Base-by-base conservation (phyloP, 805 yeast genomes). In the Metschnikowia hibisci region DNA sequence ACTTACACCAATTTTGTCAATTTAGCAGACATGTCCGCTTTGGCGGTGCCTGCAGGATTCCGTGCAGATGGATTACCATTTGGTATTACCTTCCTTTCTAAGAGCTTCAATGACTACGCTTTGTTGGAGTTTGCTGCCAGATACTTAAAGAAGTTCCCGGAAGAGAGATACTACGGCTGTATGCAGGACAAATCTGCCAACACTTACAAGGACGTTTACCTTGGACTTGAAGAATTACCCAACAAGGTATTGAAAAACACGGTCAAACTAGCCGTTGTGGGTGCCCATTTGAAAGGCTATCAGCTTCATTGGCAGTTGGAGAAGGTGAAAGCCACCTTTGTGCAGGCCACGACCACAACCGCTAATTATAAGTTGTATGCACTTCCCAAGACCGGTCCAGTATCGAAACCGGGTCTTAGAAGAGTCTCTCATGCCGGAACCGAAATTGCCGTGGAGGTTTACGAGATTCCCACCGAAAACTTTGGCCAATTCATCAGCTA, bases 1-100 rank as follows among this genome's bases (percentile, higher is more conserved):
- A 89, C 96, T n/a, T 91, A 96, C 83, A 91, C 98, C 25, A 91
- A 91, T 67, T 93, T 93, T 62, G 96, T 87, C 55, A 91, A 93
- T 63, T 76, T 91, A 61, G 96, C 96, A 3, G 98, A 91, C 59
- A 66, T 90, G 71, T 83, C 95, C 29, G 98, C 96, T 1, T 71
- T 91, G 55, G 88, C 98, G 0, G 74, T 91, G 43, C 98, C 99
- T 20, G 85, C 83, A 18, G 96, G 96, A 2, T 91, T 88, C 76
- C 64, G 74, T 43, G 54, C 76, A 1, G 97, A 91, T 62, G 95
- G 95, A 4, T 65, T 91, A 53, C 96, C 98, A 7, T 83, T 80
- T 50, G 98, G 98, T 64, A 78, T 91, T 46, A 91, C 98, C 5
- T 72, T 91, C 39, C 72, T 91, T 46, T 88, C 91, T 31, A 75